These are phyloP conservation scores for Raddia distichophylla DNA, from an alignment of 176 grass and related monocot species.

Conservation along the genomic window DNA sequence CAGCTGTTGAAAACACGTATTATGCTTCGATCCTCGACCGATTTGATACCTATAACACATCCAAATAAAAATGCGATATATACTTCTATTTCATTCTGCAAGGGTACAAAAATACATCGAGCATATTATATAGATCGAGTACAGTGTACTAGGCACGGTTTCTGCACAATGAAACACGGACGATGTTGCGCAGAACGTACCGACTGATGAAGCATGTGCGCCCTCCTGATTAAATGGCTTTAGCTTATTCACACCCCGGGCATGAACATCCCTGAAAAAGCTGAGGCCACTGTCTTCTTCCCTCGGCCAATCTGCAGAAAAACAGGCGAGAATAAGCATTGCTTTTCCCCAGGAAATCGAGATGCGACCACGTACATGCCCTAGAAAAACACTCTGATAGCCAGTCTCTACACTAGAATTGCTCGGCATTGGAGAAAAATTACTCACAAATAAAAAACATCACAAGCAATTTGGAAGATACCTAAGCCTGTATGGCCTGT, in stretches of 20 bases:
- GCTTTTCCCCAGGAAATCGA: conserved; percentile 31
- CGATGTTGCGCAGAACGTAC: background rate
- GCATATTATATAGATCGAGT: background rate
- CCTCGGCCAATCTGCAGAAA: conserved; percentile 5
- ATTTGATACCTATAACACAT: background rate
- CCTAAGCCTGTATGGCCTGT: background rate
- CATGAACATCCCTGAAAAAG: conserved; percentile 28
- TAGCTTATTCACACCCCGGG: background rate
- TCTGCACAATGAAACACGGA: background rate
- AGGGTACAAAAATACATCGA: too few relatives aligned
- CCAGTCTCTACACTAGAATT: background rate
- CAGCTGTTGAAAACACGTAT: background rate
- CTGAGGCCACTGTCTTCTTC: conserved; percentile 33
- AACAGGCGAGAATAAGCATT: conserved; percentile 13
- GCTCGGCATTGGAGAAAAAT: background rate
- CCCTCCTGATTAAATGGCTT: background rate
- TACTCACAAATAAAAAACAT: background rate
- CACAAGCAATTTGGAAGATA: background rate
- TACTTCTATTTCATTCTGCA: background rate
- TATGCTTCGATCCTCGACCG: background rate
- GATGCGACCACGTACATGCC: background rate
- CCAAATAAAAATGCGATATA: too few relatives aligned
- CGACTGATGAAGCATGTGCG: background rate
- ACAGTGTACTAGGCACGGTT: background rate
- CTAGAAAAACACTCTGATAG: conserved; percentile 17